A percentile compares a stretch with the other conserved stretches of the same genome.
These are phyloP conservation scores for Verticillium klebahnii DNA, from an alignment of 2,329 filamentous ascomycete species.

Conservation along the genomic window DNA sequence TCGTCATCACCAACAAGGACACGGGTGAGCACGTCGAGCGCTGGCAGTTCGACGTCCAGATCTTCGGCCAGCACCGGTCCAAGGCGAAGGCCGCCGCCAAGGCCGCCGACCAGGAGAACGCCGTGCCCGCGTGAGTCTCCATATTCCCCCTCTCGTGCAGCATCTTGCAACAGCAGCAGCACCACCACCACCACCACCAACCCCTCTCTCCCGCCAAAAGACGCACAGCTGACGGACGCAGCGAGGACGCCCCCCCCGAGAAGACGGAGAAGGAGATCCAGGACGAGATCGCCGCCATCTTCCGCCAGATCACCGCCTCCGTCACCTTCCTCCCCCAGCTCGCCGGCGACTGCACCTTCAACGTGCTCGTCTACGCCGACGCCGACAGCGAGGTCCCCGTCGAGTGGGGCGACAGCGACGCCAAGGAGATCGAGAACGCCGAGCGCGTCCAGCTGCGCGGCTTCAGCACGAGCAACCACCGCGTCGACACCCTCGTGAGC, in stretches of 20 bases:
- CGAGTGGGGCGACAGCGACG: slow-evolving; percentile 97
- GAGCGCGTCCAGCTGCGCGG: slow-evolving; percentile 94
- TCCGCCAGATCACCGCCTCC: slow-evolving; percentile 95
- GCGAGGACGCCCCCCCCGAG: slow-evolving; percentile 37
- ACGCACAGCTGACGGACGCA: background rate
- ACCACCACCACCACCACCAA: too few relatives aligned
- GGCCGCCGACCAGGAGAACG: slow-evolving; percentile 66
- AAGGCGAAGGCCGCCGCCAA: slow-evolving; percentile 45
- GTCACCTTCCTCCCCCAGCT: slow-evolving; percentile 96
- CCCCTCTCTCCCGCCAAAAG: too few relatives aligned
- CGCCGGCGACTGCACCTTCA: slow-evolving; percentile 94
- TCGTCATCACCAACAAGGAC: slow-evolving; percentile 96
- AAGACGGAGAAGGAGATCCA: slow-evolving; percentile 95
- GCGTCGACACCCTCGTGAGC: slow-evolving; percentile 92
- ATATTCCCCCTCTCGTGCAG: background rate
- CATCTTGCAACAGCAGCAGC: background rate
- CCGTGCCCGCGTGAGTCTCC: slow-evolving; percentile 42
- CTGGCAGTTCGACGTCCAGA: slow-evolving; percentile 90
- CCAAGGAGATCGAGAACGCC: slow-evolving; percentile 90
- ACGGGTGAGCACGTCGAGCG: slow-evolving; percentile 93
- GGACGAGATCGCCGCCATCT: slow-evolving; percentile 91
- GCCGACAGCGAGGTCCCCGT: slow-evolving; percentile 94
- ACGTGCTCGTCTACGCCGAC: slow-evolving; percentile 95
- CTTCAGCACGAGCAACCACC: slow-evolving; percentile 92
- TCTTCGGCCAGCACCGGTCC: slow-evolving; percentile 36